phyloP scores from a whole-genome alignment of 1,284 basidiomycete genomes.

The Trametes versicolor region DNA sequence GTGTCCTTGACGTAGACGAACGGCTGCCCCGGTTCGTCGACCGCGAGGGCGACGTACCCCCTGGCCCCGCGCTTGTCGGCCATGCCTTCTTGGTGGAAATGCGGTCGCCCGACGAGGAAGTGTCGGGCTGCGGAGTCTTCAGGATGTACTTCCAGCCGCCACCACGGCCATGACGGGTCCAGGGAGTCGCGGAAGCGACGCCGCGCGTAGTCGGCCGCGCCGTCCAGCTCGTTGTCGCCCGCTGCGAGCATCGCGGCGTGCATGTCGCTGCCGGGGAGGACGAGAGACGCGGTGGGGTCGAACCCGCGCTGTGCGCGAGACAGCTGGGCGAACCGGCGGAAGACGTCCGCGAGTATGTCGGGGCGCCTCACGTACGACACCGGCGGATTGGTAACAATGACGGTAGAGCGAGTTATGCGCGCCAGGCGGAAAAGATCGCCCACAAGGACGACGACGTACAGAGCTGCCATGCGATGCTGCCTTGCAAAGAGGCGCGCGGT shows the following conservation, averaged over 20 bases:
- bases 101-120: constrained; percentile 22
- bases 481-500: constrained; percentile 2
- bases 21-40: background rate
- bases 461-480: constrained; percentile 15
- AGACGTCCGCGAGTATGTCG: constrained; percentile 13
- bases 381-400: constrained; percentile 2
- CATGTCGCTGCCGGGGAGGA: background rate
- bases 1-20: constrained; percentile 29
- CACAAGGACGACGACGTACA: constrained; percentile 12
- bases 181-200: constrained; percentile 10
- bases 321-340: constrained; percentile 20
- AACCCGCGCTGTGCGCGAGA: constrained; percentile 14
- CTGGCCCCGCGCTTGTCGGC: constrained; percentile 4
- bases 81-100: background rate
- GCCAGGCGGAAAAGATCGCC: constrained; percentile 10
- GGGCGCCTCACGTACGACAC: constrained; percentile 12
- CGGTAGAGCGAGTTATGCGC: constrained; percentile 10
- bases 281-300: constrained; percentile 14
- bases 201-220: constrained; percentile 13
- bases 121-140: background rate
- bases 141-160: constrained; percentile 7
- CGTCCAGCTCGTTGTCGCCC: background rate
- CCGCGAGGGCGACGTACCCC: constrained; percentile 23
- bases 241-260: constrained; percentile 2
- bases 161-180: constrained; percentile 16